Base-by-base conservation (phyloP, 345 rosid genomes). In the Clausena lansium region DNA sequence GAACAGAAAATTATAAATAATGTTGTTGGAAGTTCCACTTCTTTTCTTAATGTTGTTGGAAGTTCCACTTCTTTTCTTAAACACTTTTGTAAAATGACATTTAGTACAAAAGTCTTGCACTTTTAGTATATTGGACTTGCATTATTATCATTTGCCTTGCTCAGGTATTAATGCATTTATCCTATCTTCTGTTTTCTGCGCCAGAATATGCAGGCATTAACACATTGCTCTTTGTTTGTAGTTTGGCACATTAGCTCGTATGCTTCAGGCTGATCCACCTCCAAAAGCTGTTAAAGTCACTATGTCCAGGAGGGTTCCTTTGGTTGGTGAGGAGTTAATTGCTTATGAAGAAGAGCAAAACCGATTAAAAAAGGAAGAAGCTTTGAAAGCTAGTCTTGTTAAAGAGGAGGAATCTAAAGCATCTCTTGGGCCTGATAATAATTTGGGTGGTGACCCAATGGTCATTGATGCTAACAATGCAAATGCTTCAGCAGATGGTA, bases 231-330 rank as follows among this genome's bases (percentile, higher is more conserved):
- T 85, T 66, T 63, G 15, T 65, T 74, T 87, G 85, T 84, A 96
- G 99, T 96, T 86, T 86, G 98, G 97, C 57, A 89, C 98, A 15
- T 79, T 96, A 85, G 97, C 99, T 79, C 98, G 99, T 73, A 90
- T 88, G 93, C 99, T 96, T 69, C 99, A 96, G 91, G 93, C 98
- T 77, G 89, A 95, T 85, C 98, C 99, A 81, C 98, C 99, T 81
- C 99, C 99, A 69, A 96, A 92, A 85, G 93, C 94, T 82, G 98
- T 94, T 73, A 96, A 96, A 91, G 95, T 96, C 70, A 92, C 87
- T 70, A 86, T 96, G 89, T 96, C 99, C 75, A 89, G 80, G 88
- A 94, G 99, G 89, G 86, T 94, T 89, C 99, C 97, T 84, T 87
- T 96, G 89, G 93, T 88, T 82, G 99, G 99, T 79, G 99, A 94